Percentiles rank a stretch among this genome's conserved stretches.
phyloP scores from a whole-genome alignment of 345 rosid species.

The thale cress (Arabidopsis thaliana) region DNA sequence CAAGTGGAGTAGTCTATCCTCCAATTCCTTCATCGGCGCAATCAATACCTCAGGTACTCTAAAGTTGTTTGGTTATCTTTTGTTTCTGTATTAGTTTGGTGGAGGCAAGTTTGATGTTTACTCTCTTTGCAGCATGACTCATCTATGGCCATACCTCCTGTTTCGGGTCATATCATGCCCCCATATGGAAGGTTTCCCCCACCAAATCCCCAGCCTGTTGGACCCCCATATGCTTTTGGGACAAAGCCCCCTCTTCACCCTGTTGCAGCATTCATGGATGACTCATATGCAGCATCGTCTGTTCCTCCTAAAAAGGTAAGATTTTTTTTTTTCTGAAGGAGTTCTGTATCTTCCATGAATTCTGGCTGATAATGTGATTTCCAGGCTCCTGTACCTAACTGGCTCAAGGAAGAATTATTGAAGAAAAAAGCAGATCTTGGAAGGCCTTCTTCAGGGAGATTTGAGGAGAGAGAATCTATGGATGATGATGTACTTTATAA shows the following conservation, averaged over 20 bases:
- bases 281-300: conserved; percentile 71
- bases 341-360: conserved; percentile 22
- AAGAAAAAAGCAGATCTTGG: conserved; percentile 77
- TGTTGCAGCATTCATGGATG: conserved; percentile 65
- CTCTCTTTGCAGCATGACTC: conserved; percentile 67
- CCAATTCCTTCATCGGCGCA: conserved; percentile 59
- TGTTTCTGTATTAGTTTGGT: conserved; percentile 2
- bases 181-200: conserved; percentile 78
- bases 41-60: conserved; percentile 65
- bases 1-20: conserved; percentile 62
- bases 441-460: conserved; percentile 65
- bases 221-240: conserved; percentile 58
- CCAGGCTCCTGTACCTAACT: conserved; percentile 92
- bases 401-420: conserved; percentile 95
- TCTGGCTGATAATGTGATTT: conserved; percentile 41
- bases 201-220: conserved; percentile 64
- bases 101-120: conserved; percentile 33
- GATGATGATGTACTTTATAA: conserved; percentile 68
- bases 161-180: conserved; percentile 63
- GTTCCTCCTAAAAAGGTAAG: conserved; percentile 78
- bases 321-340: background rate
- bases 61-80: conserved; percentile 16
- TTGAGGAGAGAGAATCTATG: conserved; percentile 60
- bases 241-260: conserved; percentile 67
- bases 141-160: conserved; percentile 57